A percentile compares a stretch with the other conserved stretches of the same genome.
Conservation (phyloP, 1,139 yeast genomes). For the Scheffersomyces lignicola region DNA sequence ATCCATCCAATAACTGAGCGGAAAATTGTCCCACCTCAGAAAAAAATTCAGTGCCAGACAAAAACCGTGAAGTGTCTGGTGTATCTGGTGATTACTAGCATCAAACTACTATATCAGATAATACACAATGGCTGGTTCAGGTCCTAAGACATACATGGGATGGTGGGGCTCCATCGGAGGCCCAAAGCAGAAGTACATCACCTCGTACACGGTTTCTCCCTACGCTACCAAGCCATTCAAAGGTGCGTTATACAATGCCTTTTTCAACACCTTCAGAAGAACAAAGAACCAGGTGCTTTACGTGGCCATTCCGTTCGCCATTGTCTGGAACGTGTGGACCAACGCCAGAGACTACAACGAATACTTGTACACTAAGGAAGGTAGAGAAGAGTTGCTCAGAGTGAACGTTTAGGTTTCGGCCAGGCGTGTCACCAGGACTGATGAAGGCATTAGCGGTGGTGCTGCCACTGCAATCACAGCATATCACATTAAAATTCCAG, state of each 20-base stretch:
- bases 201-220: conserved; percentile 88
- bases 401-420: conserved; percentile 65
- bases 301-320: conserved; percentile 72
- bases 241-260: conserved; percentile 81
- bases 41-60: not conserved
- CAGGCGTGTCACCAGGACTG: no score
- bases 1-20: conserved; percentile 1
- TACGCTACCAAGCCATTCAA: conserved; percentile 90
- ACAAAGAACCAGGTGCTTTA: conserved; percentile 81
- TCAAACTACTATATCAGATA: not conserved
- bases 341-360: conserved; percentile 89
- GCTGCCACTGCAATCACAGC: no score
- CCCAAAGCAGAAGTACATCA: conserved; percentile 85
- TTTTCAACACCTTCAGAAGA: conserved; percentile 95
- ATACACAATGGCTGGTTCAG: conserved; percentile 64
- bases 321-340: conserved; percentile 88
- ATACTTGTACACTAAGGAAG: conserved; percentile 95
- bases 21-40: not conserved
- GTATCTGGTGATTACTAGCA: not conserved
- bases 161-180: conserved; percentile 95
- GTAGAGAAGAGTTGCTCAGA: conserved; percentile 88
- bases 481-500: no score
- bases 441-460: no score
- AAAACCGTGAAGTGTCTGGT: not conserved
- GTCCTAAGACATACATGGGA: conserved; percentile 84